These are phyloP conservation scores for Salix purpurea DNA, from an alignment of 345 rosid genomes.

Conservation along the genomic window DNA sequence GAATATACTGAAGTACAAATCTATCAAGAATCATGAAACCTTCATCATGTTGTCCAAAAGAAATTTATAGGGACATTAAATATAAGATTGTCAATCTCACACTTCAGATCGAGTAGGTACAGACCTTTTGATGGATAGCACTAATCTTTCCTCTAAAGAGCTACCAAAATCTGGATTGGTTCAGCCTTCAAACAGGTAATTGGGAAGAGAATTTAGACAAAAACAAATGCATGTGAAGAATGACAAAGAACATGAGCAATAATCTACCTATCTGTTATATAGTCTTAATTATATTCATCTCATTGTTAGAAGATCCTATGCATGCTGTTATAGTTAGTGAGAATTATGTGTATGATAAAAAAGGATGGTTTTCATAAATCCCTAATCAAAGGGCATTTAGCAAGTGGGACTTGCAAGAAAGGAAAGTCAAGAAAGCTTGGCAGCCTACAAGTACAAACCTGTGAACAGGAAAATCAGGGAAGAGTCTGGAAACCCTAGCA, in stretches of 20 bases:
- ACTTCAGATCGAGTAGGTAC: no score
- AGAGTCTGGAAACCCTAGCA: conserved; percentile 50
- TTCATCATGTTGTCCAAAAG: not conserved
- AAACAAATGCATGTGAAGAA: not conserved
- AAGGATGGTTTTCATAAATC: no score
- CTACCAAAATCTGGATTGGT: not conserved
- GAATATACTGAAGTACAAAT: not conserved
- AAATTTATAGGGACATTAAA: not conserved
- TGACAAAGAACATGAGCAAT: not conserved
- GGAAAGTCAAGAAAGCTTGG: not conserved
- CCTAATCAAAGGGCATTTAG: no score
- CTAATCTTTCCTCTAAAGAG: not conserved
- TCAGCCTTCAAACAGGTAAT: not conserved
- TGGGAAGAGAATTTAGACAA: no score
- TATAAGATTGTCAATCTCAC: no score
- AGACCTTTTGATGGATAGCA: not conserved
- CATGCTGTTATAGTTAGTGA: no score
- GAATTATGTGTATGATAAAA: no score
- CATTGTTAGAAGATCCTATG: no score
- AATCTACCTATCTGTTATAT: not conserved
- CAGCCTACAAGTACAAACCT: conserved; percentile 26
- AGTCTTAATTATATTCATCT: no score
- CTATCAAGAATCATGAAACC: not conserved
- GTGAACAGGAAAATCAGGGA: conserved; percentile 61
- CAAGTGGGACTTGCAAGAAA: not conserved